Evolutionary conservation across 2,329 filamentous ascomycete genomes (phyloP).

Genomic region (Trichoderma harzianum): DNA sequence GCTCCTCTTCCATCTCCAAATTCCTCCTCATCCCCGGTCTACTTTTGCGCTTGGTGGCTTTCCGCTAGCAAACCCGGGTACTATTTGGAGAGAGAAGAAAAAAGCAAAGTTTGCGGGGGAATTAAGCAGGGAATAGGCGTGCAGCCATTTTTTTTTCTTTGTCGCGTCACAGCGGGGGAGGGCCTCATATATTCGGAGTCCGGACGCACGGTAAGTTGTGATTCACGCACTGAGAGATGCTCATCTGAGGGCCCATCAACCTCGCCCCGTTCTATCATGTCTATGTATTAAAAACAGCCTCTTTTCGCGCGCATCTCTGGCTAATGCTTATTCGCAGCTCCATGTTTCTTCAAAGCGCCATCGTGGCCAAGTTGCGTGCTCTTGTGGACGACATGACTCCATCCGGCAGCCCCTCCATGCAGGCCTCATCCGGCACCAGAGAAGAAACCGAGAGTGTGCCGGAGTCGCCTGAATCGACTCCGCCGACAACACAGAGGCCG

Average conservation of each 20-base stretch:
- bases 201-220: not conserved
- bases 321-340: constrained; percentile 4
- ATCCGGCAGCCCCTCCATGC: constrained; percentile 16
- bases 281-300: not conserved
- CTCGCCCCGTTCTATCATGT: not conserved
- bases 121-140: constrained; percentile 14
- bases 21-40: not conserved
- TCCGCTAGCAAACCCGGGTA: not conserved
- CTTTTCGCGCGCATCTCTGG: not conserved
- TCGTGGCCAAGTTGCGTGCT: constrained; percentile 30
- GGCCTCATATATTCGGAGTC: not conserved
- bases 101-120: not conserved
- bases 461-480: constrained; percentile 23
- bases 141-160: not conserved
- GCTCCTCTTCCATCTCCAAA: not conserved
- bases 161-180: constrained; percentile 17
- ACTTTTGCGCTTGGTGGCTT: not conserved
- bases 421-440: not conserved
- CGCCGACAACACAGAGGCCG: constrained; percentile 27
- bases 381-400: constrained; percentile 25
- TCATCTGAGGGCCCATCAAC: constrained; percentile 30
- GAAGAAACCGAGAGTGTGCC: not conserved
- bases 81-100: not conserved
- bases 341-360: constrained; percentile 27
- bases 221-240: constrained; percentile 24